Evolutionary conservation across 2,329 filamentous ascomycete species (phyloP), one percentile per base, ranked within the genome.

Genomic region (Colletotrichum gloeosporioides): DNA sequence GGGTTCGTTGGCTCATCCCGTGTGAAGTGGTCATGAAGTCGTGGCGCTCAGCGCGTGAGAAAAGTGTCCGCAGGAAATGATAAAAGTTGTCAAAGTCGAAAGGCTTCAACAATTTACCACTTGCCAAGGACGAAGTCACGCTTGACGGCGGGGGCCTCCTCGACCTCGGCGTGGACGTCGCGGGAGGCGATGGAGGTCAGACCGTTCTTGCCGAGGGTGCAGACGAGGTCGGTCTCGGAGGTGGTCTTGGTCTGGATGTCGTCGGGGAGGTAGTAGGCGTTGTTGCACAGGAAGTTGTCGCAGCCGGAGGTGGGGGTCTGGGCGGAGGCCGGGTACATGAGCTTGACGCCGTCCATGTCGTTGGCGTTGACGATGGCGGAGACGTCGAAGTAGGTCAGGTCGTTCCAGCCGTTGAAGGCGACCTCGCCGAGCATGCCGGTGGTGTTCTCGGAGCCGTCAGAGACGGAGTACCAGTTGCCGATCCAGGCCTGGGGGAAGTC

Each of bases 171-270:
- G 39, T 44, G 39, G 5, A 57, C 55, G 27, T 69, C 63, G 36
- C 69, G 39, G 55, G 39, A 69, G 74, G 73, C 39, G 69, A 81
- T 18, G 69, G 79, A 80, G 44, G 80, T 78, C 57, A 72, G 73
- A 64, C 85, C 84, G 67, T 79, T 78, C 62, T 79, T 78, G 67
- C 89, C 89, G 10, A 90, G 87, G 31, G 88, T 90, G 82, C 86
- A 88, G 81, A 91, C 83, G 79, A 92, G 83, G 77, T 90, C 85
- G 18, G 79, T 81, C 82, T 89, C 87, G 8, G 78, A 59, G 34
- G 89, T 91, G 53, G 84, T 81, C 83, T 90, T 89, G 81, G 90
- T 92, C 84, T 90, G 88, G 78, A 91, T 79, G 76, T 92, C 90
- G 73, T 92, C 87, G 12, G 86, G 80, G 18, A 85, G 81, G 83